These are phyloP conservation scores for Trifolium dubium DNA, from an alignment of 306 rosid genomes.

Conservation along the genomic window DNA sequence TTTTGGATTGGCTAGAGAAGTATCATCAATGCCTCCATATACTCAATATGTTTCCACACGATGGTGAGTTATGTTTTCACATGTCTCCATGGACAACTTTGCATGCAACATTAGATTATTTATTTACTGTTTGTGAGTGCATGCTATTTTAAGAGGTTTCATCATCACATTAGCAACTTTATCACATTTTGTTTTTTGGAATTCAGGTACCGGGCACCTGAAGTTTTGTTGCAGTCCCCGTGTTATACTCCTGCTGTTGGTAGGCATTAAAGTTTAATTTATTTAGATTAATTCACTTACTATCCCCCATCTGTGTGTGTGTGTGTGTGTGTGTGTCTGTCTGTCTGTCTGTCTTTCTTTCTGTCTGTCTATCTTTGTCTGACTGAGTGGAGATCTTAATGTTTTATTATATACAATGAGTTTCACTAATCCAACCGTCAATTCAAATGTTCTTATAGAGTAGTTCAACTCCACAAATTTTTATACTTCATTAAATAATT, in stretches of 20 bases:
- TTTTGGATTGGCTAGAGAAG: constrained; percentile 91
- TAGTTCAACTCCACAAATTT: too few relatives aligned
- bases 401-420: too few relatives aligned
- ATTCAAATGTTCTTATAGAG: too few relatives aligned
- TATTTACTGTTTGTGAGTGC: neutral
- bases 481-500: too few relatives aligned
- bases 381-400: too few relatives aligned
- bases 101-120: constrained; percentile 13
- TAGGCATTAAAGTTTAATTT: constrained; percentile 45
- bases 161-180: constrained; percentile 3
- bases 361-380: too few relatives aligned
- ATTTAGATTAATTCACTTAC: constrained; percentile 6
- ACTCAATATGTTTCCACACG: constrained; percentile 95
- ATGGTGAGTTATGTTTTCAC: constrained; percentile 66
- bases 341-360: too few relatives aligned
- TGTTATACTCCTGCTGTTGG: constrained; percentile 86
- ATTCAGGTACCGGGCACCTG: constrained; percentile 88
- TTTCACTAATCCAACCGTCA: too few relatives aligned
- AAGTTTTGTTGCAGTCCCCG: constrained; percentile 77
- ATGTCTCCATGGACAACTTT: neutral
- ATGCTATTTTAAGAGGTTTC: constrained; percentile 9
- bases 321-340: too few relatives aligned
- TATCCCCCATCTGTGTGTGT: neutral
- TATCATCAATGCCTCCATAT: constrained; percentile 83
- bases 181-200: constrained; percentile 30